A percentile compares a stretch with the other conserved stretches of the same genome.
Conservation (phyloP, 495 filamentous ascomycete species). For the Penicillium cataractarum region DNA sequence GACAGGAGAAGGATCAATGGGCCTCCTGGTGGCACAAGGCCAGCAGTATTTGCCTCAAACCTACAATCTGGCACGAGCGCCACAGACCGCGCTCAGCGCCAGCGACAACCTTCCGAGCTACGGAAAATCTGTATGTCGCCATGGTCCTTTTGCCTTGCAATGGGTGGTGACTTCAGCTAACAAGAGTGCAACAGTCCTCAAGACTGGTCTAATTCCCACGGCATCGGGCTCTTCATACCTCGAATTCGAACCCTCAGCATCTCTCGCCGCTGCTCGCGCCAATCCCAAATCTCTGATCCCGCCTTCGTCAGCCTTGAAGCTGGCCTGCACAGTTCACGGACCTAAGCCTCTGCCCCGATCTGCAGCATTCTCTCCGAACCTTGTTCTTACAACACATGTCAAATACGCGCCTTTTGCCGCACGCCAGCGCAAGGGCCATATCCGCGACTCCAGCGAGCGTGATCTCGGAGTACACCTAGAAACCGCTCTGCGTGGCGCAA, state of each 20-base stretch:
- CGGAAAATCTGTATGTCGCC: constrained; percentile 78
- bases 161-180: constrained; percentile 17
- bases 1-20: constrained; percentile 93
- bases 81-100: constrained; percentile 49
- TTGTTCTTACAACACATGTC: constrained; percentile 87
- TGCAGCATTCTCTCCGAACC: constrained; percentile 84
- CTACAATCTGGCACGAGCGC: constrained; percentile 42
- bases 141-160: constrained; percentile 1
- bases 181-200: constrained; percentile 62
- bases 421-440: constrained; percentile 77
- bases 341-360: constrained; percentile 88
- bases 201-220: constrained; percentile 89
- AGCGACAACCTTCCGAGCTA: constrained; percentile 64
- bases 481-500: constrained; percentile 82
- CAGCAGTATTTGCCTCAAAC: constrained; percentile 67
- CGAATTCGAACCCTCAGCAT: constrained; percentile 70
- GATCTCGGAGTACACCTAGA: constrained; percentile 92
- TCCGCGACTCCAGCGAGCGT: constrained; percentile 82
- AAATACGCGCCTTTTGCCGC: constrained; percentile 97
- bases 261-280: constrained; percentile 52
- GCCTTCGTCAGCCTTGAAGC: constrained; percentile 71
- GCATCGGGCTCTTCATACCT: constrained; percentile 94
- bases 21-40: constrained; percentile 73
- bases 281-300: constrained; percentile 50
- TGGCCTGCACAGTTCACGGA: constrained; percentile 90